phyloP scores from a whole-genome alignment of 164 flowering plant species.

The Stephania japonica region DNA sequence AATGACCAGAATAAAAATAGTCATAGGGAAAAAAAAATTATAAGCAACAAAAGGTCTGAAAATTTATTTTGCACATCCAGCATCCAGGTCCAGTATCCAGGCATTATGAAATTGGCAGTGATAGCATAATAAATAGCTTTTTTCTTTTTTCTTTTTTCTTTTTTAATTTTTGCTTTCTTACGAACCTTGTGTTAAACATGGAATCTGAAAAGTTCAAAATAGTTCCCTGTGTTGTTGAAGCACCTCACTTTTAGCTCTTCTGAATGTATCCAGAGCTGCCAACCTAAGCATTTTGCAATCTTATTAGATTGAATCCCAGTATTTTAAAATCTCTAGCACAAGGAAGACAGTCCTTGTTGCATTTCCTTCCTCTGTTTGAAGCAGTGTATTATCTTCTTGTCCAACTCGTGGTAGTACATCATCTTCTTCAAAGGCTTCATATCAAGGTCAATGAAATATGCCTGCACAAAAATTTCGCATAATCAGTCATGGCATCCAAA shows the following conservation, averaged over 20 bases:
- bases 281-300: not conserved
- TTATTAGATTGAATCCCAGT: not conserved
- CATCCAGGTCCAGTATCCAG: not conserved
- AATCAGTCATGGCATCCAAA: not conserved
- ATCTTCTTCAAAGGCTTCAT: conserved; percentile 77
- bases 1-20: not conserved
- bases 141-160: no score
- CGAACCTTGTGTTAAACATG: not conserved
- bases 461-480: conserved; percentile 34
- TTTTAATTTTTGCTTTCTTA: not conserved
- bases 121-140: not conserved
- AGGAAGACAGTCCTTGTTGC: conserved; percentile 3
- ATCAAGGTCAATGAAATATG: conserved; percentile 74
- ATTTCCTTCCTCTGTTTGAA: conserved; percentile 34
- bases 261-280: not conserved
- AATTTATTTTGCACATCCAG: not conserved
- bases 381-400: conserved; percentile 60
- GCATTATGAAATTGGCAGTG: not conserved
- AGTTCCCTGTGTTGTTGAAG: not conserved
- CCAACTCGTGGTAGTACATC: conserved; percentile 66
- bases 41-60: not conserved
- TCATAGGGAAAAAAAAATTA: not conserved
- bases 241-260: not conserved
- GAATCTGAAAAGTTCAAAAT: not conserved
- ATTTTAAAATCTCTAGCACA: not conserved